Conservation (phyloP, 1,139 yeast species). For the Suhomyces yuchorum region DNA sequence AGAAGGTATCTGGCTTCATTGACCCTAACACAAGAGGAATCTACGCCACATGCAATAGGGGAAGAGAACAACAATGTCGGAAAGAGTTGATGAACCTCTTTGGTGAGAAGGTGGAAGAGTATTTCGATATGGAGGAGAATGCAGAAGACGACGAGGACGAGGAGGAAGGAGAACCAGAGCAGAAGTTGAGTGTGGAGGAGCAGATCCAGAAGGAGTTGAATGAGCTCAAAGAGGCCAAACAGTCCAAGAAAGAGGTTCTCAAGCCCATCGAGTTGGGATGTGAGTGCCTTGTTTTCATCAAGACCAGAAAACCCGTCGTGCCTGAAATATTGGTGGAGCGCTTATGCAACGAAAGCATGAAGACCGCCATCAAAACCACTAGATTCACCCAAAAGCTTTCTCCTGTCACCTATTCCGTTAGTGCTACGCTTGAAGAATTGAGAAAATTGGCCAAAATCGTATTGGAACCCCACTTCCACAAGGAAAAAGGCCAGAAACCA, state of each 20-base stretch:
- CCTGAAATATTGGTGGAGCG: conserved; percentile 71
- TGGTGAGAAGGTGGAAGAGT: conserved; percentile 54
- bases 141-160: conserved; percentile 34
- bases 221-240: conserved; percentile 49
- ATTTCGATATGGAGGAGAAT: conserved; percentile 42
- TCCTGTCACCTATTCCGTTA: conserved; percentile 76
- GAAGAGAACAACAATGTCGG: conserved; percentile 73
- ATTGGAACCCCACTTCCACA: conserved; percentile 69
- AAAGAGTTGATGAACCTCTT: conserved; percentile 70
- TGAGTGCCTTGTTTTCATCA: conserved; percentile 83
- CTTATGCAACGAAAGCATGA: conserved; percentile 62
- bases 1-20: conserved; percentile 48
- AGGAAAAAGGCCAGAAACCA: conserved; percentile 45
- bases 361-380: conserved; percentile 55
- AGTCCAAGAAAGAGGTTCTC: conserved; percentile 50
- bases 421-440: conserved; percentile 71
- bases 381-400: conserved; percentile 77
- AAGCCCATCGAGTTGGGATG: conserved; percentile 71
- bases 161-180: conserved; percentile 28
- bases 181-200: conserved; percentile 56
- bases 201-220: conserved; percentile 69
- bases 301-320: conserved; percentile 73
- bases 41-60: conserved; percentile 82
- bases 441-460: conserved; percentile 57
- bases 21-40: conserved; percentile 86